Percentiles rank a stretch among this genome's conserved stretches.
Conservation (phyloP, 306 rosid species). For the Malus orientalis region DNA sequence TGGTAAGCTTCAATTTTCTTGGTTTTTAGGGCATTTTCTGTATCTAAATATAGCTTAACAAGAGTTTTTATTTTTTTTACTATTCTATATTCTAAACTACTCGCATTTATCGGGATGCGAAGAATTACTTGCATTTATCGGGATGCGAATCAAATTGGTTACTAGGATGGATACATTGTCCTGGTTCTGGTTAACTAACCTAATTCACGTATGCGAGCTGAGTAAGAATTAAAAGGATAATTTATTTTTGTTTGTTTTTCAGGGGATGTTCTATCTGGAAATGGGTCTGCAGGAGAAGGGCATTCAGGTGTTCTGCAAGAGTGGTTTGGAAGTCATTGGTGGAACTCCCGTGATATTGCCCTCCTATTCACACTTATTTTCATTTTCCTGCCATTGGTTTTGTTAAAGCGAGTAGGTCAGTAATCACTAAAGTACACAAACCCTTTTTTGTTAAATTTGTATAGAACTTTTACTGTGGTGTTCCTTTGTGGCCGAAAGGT, state of each 20-base stretch:
- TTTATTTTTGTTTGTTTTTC: neutral
- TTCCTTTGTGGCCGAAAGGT: no score
- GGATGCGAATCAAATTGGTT: no score
- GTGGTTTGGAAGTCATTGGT: slow-evolving; percentile 95
- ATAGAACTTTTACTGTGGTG: neutral
- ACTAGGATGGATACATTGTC: no score
- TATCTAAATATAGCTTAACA: no score
- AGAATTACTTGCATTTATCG: no score
- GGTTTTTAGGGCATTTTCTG: neutral
- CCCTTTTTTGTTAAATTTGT: neutral
- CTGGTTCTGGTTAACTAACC: no score
- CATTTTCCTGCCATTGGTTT: slow-evolving; percentile 67
- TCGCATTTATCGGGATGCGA: no score
- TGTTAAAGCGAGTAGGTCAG: slow-evolving; percentile 69
- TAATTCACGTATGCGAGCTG: no score
- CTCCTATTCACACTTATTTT: slow-evolving; percentile 42
- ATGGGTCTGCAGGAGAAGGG: slow-evolving; percentile 31
- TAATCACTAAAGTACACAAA: neutral
- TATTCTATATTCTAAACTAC: no score
- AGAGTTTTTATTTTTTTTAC: no score
- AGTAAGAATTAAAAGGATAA: neutral
- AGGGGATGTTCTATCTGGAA: slow-evolving; percentile 89
- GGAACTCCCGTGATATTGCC: slow-evolving; percentile 79
- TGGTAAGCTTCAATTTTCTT: slow-evolving; percentile 26
- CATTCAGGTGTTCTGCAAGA: slow-evolving; percentile 85